Percentiles rank a stretch among this genome's conserved stretches.
phyloP scores from a whole-genome alignment of 208 protist genomes.

The Trypanosoma theileri region DNA sequence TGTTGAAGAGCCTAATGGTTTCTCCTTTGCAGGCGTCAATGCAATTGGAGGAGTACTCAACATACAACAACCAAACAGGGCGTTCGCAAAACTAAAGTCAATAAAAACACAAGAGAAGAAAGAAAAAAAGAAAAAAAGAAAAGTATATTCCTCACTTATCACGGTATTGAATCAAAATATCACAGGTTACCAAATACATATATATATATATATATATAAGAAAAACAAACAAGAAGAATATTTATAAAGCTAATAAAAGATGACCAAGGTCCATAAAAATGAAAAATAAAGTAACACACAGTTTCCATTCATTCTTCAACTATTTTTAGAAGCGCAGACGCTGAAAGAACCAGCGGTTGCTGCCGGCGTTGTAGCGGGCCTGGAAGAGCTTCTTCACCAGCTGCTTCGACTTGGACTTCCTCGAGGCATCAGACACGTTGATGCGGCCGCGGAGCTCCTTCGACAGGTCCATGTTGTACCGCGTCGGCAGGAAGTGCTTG shows the following conservation, averaged over 20 bases:
- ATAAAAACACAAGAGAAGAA: neutral
- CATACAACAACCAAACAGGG: too few species aligned
- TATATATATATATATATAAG: conserved; percentile 2
- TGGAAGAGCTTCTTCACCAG: conserved; percentile 92
- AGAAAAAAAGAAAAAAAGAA: conserved; percentile 8
- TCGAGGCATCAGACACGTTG: conserved; percentile 87
- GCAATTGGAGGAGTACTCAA: too few species aligned
- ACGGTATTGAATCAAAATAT: conserved; percentile 5
- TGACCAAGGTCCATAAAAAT: too few species aligned
- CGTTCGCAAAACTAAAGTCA: neutral
- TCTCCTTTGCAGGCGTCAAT: neutral
- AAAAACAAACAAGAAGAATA: too few species aligned
- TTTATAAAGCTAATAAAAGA: too few species aligned
- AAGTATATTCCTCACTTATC: neutral
- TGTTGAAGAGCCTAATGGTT: neutral
- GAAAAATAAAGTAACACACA: too few species aligned
- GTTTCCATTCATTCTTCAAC: neutral
- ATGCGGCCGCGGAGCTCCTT: conserved; percentile 91
- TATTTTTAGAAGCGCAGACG: conserved; percentile 96
- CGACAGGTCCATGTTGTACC: conserved; percentile 94
- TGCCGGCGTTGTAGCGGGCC: conserved; percentile 95
- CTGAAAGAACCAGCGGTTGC: conserved; percentile 99
- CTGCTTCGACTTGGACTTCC: conserved; percentile 85
- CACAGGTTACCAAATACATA: neutral
- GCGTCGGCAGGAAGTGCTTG: conserved; percentile 98